Evolutionary conservation across 1,284 basidiomycete genomes (phyloP).

Genomic region (Ganoderma boninense): DNA sequence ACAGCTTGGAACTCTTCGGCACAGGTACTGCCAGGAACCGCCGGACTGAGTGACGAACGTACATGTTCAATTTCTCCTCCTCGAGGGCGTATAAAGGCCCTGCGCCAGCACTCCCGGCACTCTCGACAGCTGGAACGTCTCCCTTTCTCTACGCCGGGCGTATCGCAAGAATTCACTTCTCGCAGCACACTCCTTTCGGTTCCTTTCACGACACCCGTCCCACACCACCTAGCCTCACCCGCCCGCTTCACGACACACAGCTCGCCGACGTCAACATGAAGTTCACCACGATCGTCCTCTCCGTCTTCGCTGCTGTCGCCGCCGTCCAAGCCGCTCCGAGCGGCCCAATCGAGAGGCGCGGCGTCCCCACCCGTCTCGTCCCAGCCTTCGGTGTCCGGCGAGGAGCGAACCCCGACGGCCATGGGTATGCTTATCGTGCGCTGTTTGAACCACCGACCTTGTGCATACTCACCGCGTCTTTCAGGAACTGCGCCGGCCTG

Average conservation of each 20-base stretch:
- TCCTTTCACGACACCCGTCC: slow-evolving; percentile 19
- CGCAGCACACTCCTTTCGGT: slow-evolving; percentile 5
- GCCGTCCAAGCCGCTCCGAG: slow-evolving; percentile 50
- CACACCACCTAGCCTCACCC: slow-evolving; percentile 22
- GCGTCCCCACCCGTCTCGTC: slow-evolving; percentile 57
- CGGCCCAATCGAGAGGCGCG: slow-evolving; percentile 39
- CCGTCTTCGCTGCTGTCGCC: slow-evolving; percentile 44
- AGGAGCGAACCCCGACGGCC: slow-evolving; percentile 60
- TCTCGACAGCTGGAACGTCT: slow-evolving; percentile 33
- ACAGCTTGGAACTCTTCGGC: neutral
- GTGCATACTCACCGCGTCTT: neutral
- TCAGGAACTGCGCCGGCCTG: slow-evolving; percentile 40
- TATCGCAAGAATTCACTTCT: slow-evolving; percentile 29
- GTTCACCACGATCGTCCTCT: slow-evolving; percentile 41
- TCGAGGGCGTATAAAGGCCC: slow-evolving; percentile 21
- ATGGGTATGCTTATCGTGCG: slow-evolving; percentile 19
- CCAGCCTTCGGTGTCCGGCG: slow-evolving; percentile 59
- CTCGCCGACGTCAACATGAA: slow-evolving; percentile 33
- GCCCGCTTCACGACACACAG: slow-evolving; percentile 14
- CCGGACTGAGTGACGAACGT: too few species aligned
- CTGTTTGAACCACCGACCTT: neutral
- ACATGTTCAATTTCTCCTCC: too few species aligned
- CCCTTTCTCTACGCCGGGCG: slow-evolving; percentile 35
- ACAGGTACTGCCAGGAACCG: neutral
- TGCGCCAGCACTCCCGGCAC: neutral